These are phyloP conservation scores for Dryas alaskensis DNA, from an alignment of 306 rosid genomes.

Conservation along the genomic window DNA sequence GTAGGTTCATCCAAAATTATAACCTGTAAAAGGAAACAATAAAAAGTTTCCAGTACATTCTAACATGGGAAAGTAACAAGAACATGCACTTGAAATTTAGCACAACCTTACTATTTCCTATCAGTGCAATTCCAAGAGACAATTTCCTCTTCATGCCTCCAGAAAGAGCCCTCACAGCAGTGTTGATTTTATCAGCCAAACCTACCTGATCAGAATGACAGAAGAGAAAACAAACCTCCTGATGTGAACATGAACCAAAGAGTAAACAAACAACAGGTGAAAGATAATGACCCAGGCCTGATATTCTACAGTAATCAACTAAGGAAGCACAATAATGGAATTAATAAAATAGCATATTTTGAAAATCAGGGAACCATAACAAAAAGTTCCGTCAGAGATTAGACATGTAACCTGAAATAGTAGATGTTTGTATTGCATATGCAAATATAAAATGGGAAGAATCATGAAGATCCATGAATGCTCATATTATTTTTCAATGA, in stretches of 20 bases:
- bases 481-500: not conserved
- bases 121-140: slow-evolving; percentile 93
- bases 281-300: not conserved
- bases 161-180: slow-evolving; percentile 73
- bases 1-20: slow-evolving; percentile 95
- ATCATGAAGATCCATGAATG: not conserved
- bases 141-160: slow-evolving; percentile 99
- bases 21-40: slow-evolving; percentile 52
- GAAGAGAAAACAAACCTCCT: slow-evolving; percentile 21
- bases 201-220: slow-evolving; percentile 69
- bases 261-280: not conserved
- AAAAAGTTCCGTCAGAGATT: not conserved
- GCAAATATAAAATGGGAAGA: not conserved
- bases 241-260: not conserved
- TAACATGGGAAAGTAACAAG: slow-evolving; percentile 14
- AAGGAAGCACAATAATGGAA: not conserved
- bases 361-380: not conserved
- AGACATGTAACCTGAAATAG: not conserved
- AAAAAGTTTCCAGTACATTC: slow-evolving; percentile 19
- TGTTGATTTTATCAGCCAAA: slow-evolving; percentile 80
- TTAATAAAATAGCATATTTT: not conserved
- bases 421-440: not conserved
- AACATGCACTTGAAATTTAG: slow-evolving; percentile 18
- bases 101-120: slow-evolving; percentile 87
- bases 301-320: not conserved